Evolutionary conservation across 2,329 filamentous ascomycete genomes (phyloP).

Genomic region (Apiospora saccharicola): DNA sequence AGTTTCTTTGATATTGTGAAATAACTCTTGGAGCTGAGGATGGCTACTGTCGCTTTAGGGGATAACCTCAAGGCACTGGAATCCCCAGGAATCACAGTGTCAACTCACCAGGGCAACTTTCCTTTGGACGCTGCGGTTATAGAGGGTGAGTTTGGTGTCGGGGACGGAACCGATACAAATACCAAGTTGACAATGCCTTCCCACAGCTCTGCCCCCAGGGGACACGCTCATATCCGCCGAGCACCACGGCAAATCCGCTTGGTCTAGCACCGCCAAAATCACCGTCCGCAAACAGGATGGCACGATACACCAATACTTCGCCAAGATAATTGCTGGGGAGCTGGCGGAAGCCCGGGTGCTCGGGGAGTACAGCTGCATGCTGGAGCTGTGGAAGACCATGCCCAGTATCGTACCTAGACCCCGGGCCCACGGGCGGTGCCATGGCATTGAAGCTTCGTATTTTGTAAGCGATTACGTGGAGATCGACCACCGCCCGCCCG

Average conservation of each 20-base stretch:
- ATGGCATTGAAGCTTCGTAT: too few species aligned
- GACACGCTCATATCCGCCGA: slow-evolving; percentile 8
- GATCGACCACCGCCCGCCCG: slow-evolving; percentile 28
- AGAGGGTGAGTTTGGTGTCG: background rate
- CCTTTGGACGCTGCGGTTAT: background rate
- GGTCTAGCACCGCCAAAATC: background rate
- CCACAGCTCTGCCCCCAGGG: background rate
- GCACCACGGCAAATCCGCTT: background rate
- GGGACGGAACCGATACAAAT: too few species aligned
- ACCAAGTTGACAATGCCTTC: background rate
- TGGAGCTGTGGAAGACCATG: slow-evolving; percentile 29
- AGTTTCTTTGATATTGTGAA: too few species aligned
- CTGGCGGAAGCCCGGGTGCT: slow-evolving; percentile 29
- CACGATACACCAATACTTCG: background rate
- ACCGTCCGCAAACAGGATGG: background rate
- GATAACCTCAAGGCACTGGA: background rate
- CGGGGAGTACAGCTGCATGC: slow-evolving; percentile 30
- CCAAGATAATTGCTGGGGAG: slow-evolving; percentile 19
- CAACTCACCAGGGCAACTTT: slow-evolving; percentile 1
- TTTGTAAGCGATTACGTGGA: slow-evolving; percentile 31
- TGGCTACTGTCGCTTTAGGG: background rate
- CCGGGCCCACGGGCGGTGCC: slow-evolving; percentile 21
- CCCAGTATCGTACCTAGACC: slow-evolving; percentile 29
- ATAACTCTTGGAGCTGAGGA: too few species aligned
- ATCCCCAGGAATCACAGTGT: background rate